Percentiles rank a stretch among this genome's conserved stretches.
phyloP scores from a whole-genome alignment of 495 filamentous ascomycete genomes.

The Daldinia childiae region DNA sequence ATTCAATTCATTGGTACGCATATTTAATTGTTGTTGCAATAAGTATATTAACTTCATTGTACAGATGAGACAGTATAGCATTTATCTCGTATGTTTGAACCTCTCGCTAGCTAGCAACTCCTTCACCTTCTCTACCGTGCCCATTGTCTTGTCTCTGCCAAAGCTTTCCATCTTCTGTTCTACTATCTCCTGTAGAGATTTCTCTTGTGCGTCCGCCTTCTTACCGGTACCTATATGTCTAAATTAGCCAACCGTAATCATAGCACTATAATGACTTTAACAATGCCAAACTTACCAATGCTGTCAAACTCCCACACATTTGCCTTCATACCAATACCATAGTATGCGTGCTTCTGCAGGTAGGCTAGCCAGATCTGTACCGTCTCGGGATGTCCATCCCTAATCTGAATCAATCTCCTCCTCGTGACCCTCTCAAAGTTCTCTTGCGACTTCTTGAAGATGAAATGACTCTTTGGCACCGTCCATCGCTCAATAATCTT shows the following conservation, averaged over 20 bases:
- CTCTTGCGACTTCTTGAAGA: slow-evolving; percentile 96
- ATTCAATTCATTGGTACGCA: background rate
- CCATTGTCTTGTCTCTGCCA: slow-evolving; percentile 62
- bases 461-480: slow-evolving; percentile 87
- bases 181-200: slow-evolving; percentile 67
- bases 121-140: slow-evolving; percentile 62
- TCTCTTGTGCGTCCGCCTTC: slow-evolving; percentile 68
- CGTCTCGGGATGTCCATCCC: slow-evolving; percentile 87
- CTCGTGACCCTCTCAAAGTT: slow-evolving; percentile 94
- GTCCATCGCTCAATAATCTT: slow-evolving; percentile 91
- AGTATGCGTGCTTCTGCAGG: slow-evolving; percentile 86
- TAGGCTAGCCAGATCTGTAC: slow-evolving; percentile 94
- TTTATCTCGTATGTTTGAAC: slow-evolving; percentile 48
- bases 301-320: slow-evolving; percentile 90
- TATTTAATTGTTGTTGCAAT: slow-evolving; percentile 12
- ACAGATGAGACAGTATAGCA: slow-evolving; percentile 16
- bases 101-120: slow-evolving; percentile 64
- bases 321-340: slow-evolving; percentile 98
- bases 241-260: slow-evolving; percentile 22
- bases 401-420: slow-evolving; percentile 88
- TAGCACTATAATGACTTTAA: background rate
- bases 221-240: slow-evolving; percentile 67
- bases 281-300: slow-evolving; percentile 61
- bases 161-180: slow-evolving; percentile 71
- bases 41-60: slow-evolving; percentile 12